Conservation (phyloP, 2,329 filamentous ascomycete species). For the Trichoderma lentiforme region DNA sequence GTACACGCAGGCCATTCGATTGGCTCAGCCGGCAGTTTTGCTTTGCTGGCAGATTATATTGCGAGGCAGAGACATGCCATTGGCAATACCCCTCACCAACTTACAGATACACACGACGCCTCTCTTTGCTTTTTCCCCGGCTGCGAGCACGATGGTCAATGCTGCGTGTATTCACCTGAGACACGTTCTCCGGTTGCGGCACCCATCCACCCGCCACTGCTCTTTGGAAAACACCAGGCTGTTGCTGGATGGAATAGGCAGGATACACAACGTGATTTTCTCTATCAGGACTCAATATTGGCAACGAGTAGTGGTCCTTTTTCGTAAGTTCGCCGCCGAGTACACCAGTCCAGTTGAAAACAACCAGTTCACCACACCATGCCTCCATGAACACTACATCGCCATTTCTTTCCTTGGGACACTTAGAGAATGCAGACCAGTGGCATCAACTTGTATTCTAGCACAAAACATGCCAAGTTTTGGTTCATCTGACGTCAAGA, state of each 20-base stretch:
- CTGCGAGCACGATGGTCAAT: background rate
- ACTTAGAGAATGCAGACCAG: background rate
- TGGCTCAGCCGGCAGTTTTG: background rate
- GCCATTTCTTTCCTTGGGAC: background rate
- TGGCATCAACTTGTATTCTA: background rate
- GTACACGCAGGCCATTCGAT: background rate
- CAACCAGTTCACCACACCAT: too few species aligned
- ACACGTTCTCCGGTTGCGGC: too few species aligned
- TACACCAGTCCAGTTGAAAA: background rate
- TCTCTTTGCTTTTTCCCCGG: background rate
- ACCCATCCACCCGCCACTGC: background rate
- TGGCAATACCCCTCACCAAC: background rate
- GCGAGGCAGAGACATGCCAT: background rate
- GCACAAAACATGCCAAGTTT: background rate
- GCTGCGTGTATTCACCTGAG: background rate
- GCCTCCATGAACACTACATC: background rate
- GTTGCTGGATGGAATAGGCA: background rate
- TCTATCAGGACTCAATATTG: background rate
- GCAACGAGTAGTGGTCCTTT: background rate
- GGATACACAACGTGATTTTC: background rate
- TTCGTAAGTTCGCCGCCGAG: background rate
- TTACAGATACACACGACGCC: background rate
- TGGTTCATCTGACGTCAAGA: background rate
- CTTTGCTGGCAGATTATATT: slow-evolving; percentile 10
- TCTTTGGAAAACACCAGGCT: background rate